Evolutionary conservation across 495 filamentous ascomycete species (phyloP), one percentile per base, ranked within the genome.

Genomic region (Saxispiralis lemnorum): DNA sequence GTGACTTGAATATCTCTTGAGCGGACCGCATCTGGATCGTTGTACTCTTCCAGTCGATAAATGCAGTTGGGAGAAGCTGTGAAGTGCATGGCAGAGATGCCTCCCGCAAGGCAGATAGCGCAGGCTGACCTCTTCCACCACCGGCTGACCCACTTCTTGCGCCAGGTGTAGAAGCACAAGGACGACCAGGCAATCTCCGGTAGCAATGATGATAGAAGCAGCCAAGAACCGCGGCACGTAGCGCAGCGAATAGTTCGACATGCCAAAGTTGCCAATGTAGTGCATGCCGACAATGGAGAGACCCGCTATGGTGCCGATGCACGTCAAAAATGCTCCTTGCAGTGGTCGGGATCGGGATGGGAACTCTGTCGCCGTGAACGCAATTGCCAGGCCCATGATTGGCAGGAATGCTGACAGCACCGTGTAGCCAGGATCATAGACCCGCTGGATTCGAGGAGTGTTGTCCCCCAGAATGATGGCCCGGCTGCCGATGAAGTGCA

Each of bases 21-120:
- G 15, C 67, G 42, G 20, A 63, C 63, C 11, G 34, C 50, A 44
- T 24, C 51, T 3, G 36, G 18, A 2, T 14, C 16, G 18, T 53
- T 45, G 39, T 38, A 35, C 19, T 51, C 56, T 48, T 55, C 61
- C 53, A 69, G 43, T n/a, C 55, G 61, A 54, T 86, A 89, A 2
- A 54, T 40, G 1, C 82, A 87, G 6, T 85, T 83, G 12, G 75
- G 61, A 2, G 78, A 68, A 12, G 82, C 84, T 14, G 76, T 76
- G 82, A 83, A 94, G 55, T 93, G 83, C 83, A 93, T 89, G 2
- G 81, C 83, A 15, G 75, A 83, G 2, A 88, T 83, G 31, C 79
- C 81, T 12, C 67, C 61, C 18, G 81, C 79, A 31, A 93, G 64
- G 6, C 86, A 42, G 18, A 70, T 55, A 6, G 79, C 81, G 51